These are phyloP conservation scores for Pelargonium fulgidum DNA, from an alignment of 441 rosid genomes.

Conservation along the genomic window DNA sequence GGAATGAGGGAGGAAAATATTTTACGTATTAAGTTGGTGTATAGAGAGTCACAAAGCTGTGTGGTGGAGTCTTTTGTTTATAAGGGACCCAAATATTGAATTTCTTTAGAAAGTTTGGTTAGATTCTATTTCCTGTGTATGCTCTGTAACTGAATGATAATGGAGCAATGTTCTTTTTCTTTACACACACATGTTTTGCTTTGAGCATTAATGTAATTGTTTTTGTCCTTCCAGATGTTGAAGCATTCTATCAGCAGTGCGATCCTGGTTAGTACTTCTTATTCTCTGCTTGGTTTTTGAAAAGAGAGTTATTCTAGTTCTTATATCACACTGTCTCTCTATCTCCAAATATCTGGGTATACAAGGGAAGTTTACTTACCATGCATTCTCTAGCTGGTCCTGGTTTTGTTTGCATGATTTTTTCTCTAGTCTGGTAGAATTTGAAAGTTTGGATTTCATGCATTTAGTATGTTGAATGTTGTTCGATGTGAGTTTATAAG, in stretches of 20 bases:
- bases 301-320: background rate
- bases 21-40: background rate
- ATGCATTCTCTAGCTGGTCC: background rate
- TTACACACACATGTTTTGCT: background rate
- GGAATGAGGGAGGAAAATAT: background rate
- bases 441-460: background rate
- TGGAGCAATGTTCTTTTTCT: background rate
- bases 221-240: slow-evolving; percentile 46
- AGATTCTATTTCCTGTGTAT: background rate
- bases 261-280: slow-evolving; percentile 51
- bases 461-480: background rate
- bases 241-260: slow-evolving; percentile 60
- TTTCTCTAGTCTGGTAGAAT: background rate
- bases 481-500: background rate
- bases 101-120: background rate
- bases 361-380: background rate
- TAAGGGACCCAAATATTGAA: background rate
- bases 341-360: background rate
- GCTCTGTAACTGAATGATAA: background rate
- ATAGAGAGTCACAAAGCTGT: background rate
- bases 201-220: slow-evolving; percentile 7
- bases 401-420: background rate
- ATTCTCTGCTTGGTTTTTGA: background rate
- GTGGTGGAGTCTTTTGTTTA: background rate
- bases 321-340: background rate